A percentile compares a stretch with the other conserved stretches of the same genome.
Evolutionary conservation across 2,329 filamentous ascomycete genomes (phyloP).

Genomic region (Trichoderma harzianum): DNA sequence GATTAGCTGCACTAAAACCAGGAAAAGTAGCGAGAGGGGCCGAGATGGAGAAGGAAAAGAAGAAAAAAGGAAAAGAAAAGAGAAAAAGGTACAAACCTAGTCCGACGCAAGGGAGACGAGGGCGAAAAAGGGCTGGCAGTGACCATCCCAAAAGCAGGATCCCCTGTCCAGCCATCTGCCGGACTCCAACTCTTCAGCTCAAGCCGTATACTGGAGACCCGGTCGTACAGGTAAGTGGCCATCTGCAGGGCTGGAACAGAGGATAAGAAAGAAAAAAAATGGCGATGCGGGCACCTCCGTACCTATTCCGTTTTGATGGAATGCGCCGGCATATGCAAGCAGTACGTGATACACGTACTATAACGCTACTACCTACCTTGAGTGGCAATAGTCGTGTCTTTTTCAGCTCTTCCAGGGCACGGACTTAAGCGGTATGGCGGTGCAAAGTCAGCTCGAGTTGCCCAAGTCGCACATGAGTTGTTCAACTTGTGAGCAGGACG

Average conservation of each 20-base stretch:
- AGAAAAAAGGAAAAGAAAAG: conserved; percentile 1
- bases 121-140: neutral
- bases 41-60: neutral
- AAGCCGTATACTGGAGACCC: neutral
- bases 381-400: neutral
- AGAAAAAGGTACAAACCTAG: conserved; percentile 7
- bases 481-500: neutral
- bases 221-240: neutral
- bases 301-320: neutral
- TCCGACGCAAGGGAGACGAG: neutral
- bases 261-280: neutral
- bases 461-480: neutral
- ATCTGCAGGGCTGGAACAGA: conserved; percentile 10
- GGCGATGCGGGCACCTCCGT: neutral
- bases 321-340: conserved; percentile 8
- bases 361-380: conserved; percentile 10
- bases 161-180: conserved; percentile 7
- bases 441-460: neutral
- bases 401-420: neutral
- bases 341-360: neutral
- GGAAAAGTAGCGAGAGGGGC: neutral
- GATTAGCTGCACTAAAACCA: neutral
- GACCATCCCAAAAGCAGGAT: neutral
- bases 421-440: neutral
- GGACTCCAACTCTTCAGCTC: conserved; percentile 8